phyloP scores from a whole-genome alignment of 2,329 filamentous ascomycete genomes.

The Trematosphaeria pertusa region DNA sequence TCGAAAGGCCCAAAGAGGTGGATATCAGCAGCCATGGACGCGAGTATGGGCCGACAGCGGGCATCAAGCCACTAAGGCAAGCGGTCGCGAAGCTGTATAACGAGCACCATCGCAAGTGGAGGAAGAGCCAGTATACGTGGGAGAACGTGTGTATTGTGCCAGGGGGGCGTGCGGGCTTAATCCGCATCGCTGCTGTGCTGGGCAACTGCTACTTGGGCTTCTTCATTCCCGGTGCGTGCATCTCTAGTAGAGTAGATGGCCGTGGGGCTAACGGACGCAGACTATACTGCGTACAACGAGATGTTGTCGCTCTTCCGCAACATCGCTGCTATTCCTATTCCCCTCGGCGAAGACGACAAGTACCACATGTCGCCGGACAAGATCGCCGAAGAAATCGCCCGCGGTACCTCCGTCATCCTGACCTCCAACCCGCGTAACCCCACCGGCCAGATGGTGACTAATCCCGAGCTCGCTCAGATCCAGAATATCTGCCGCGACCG shows the following conservation, averaged over 20 bases:
- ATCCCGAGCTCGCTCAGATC: slow-evolving; percentile 85
- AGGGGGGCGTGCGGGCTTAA: slow-evolving; percentile 88
- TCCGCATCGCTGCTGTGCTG: slow-evolving; percentile 91
- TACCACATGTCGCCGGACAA: slow-evolving; percentile 95
- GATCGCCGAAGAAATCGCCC: slow-evolving; percentile 88
- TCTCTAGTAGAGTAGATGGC: neutral
- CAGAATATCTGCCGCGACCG: slow-evolving; percentile 91
- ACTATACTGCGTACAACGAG: slow-evolving; percentile 97
- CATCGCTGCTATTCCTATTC: slow-evolving; percentile 57
- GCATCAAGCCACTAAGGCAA: slow-evolving; percentile 87
- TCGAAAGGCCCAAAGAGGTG: slow-evolving; percentile 79
- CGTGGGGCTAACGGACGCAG: slow-evolving; percentile 31
- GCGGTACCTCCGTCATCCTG: slow-evolving; percentile 79
- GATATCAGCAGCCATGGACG: slow-evolving; percentile 78
- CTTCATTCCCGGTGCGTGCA: slow-evolving; percentile 74
- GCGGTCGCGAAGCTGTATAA: slow-evolving; percentile 95
- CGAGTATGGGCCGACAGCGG: slow-evolving; percentile 91
- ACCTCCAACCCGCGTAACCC: slow-evolving; percentile 97
- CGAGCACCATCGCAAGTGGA: slow-evolving; percentile 85
- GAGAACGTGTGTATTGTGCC: slow-evolving; percentile 98
- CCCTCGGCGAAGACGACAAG: slow-evolving; percentile 81
- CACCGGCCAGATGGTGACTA: slow-evolving; percentile 84
- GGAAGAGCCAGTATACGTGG: slow-evolving; percentile 76
- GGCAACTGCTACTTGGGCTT: slow-evolving; percentile 93
- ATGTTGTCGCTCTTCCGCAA: slow-evolving; percentile 97